A percentile compares a stretch with the other conserved stretches of the same genome.
phyloP scores from a whole-genome alignment of 2,329 filamentous ascomycete species.

The Fusarium nodosum region DNA sequence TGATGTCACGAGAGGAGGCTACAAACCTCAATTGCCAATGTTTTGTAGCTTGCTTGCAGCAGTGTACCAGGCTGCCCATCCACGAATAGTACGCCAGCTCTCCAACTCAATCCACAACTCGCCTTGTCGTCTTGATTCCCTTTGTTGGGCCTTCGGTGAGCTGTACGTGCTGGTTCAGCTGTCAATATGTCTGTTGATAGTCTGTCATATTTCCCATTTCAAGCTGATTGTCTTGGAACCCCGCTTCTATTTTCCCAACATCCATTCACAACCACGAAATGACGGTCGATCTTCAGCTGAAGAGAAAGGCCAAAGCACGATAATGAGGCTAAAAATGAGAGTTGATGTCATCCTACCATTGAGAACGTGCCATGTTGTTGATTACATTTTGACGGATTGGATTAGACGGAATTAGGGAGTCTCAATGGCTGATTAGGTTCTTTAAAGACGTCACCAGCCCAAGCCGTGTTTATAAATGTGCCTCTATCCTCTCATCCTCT shows the following conservation, averaged over 20 bases:
- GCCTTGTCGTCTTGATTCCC: neutral
- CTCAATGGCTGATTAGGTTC: neutral
- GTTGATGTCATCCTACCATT: neutral
- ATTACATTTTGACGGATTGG: neutral
- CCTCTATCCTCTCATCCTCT: neutral
- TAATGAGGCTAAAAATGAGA: neutral
- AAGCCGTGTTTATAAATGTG: neutral
- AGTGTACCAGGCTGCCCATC: too few species aligned
- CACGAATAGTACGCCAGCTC: neutral
- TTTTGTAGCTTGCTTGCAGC: neutral
- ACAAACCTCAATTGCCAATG: neutral
- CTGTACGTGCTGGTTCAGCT: neutral
- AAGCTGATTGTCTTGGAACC: neutral
- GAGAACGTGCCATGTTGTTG: neutral
- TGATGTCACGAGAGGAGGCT: too few species aligned
- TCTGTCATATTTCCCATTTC: neutral
- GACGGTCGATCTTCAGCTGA: neutral
- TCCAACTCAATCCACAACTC: neutral
- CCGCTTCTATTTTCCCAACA: neutral
- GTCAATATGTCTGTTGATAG: neutral
- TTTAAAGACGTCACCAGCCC: neutral
- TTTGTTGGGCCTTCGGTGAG: neutral
- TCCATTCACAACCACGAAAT: neutral
- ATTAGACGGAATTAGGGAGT: accelerated
- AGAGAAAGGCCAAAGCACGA: neutral